Evolutionary conservation across 495 filamentous ascomycete genomes (phyloP).

Genomic region (Penicillium coffeae): DNA sequence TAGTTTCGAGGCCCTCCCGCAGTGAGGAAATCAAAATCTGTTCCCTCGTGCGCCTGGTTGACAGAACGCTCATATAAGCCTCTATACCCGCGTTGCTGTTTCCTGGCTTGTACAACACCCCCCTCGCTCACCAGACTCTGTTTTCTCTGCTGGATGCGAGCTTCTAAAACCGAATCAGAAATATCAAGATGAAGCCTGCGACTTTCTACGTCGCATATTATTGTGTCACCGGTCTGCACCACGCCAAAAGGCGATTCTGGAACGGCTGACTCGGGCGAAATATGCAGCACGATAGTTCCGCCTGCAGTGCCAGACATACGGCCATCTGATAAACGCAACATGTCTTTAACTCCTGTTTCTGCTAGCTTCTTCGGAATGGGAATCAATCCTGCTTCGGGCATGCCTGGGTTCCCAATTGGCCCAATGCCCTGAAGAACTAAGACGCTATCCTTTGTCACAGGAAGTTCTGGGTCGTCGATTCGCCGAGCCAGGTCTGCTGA

Average conservation of each 20-base stretch:
- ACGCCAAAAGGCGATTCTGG: constrained; percentile 55
- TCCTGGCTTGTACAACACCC: constrained; percentile 32
- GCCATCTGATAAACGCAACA: constrained; percentile 64
- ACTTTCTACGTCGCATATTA: constrained; percentile 50
- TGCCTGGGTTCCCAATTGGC: constrained; percentile 61
- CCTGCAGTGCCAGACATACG: constrained; percentile 67
- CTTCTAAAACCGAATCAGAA: constrained; percentile 41
- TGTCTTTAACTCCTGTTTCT: constrained; percentile 55
- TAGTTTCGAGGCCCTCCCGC: constrained; percentile 29
- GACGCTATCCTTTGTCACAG: constrained; percentile 50
- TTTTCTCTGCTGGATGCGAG: constrained; percentile 35
- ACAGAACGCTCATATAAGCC: constrained; percentile 62
- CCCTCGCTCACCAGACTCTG: constrained; percentile 10
- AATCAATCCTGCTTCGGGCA: constrained; percentile 65
- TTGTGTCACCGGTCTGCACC: constrained; percentile 56
- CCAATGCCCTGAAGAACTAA: constrained; percentile 60
- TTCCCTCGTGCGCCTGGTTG: constrained; percentile 60
- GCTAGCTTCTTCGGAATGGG: constrained; percentile 63
- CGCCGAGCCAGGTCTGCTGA: constrained; percentile 53
- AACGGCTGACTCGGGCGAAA: constrained; percentile 58
- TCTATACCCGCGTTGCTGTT: constrained; percentile 53
- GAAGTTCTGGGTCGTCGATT: constrained; percentile 53
- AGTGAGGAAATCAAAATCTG: constrained; percentile 62
- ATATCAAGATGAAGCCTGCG: constrained; percentile 46
- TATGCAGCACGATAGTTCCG: constrained; percentile 63